Base-by-base conservation (phyloP, 2,329 filamentous ascomycete species). In the Dactylellina haptotyla region DNA sequence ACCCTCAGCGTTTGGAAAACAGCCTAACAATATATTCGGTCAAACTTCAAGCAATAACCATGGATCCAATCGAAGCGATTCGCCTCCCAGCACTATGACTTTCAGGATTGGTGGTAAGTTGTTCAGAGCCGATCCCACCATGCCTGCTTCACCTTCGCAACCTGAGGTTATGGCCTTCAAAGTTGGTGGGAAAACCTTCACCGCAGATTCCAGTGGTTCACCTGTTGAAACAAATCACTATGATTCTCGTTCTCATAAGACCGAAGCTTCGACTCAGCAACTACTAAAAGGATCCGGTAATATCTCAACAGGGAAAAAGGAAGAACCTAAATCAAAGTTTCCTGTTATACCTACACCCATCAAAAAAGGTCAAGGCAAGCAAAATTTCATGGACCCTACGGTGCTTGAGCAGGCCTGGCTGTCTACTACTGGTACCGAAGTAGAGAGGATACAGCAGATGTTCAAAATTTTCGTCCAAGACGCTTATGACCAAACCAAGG, bases 381-480 rank as follows among this genome's bases (percentile, higher is more conserved):
- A 16, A 2, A 53, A 54, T 6, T 30, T 28, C 14, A 51, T 43
- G 16, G 30, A 23, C 6, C 25, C n/a, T 12, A 28, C 20, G 14
- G 45, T n/a, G 8, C 32, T 63, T 32, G n/a, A 61, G 28, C 18
- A 26, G 10, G 25, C 18, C 1, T 65, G 61, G 61, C 6, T 56
- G 0, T 9, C 34, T 6, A 65, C 61, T 10, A n/a, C 12, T 3
- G 61, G 61, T 3, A 26, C 23, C 10, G 23, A 65, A 6, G 18
- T 10, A 6, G 34, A 65, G 16, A 14, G 61, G 2, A 18, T 65
- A 6, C 32, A 65, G 12, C 50, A 39, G 14, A 65, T 65, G 61
- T 65, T 56, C 26, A 8, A 54, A 28, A 28, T 34, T 14, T 46
- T 65, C 25, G 9, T 34, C 6, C 20, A 56, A 14, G 6, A 18